Base-by-base conservation (phyloP, 208 protist genomes). In the Vickermania ingenoplastis region DNA sequence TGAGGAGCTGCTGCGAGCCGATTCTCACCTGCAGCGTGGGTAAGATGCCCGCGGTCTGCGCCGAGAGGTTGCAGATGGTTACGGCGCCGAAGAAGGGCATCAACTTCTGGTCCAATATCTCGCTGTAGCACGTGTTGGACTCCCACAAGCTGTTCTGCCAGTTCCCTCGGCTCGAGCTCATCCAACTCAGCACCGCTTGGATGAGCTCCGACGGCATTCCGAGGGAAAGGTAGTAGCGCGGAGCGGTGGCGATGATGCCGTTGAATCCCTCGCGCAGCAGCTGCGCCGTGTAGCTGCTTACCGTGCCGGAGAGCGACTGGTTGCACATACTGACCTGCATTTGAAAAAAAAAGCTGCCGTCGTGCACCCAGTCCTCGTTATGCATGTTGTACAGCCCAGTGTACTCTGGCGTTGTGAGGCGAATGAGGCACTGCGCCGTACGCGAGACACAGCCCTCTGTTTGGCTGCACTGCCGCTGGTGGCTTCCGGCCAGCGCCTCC, bases 141-240 rank as follows among this genome's bases (percentile, higher is more conserved):
- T n/a, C 36, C 36, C 36, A 45, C 36, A 45, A 45, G 17, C 36
- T 45, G 11, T 45, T 17, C 17, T n/a, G 7, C 36, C 36, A 45
- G 36, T 45, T 45, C 7, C 36, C 36, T 17, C 36, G 36, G 36
- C 36, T 45, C 11, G 36, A 7, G 36, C 36, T 45, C 36, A 45
- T 59, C 79, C 82, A 89, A 29, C 71, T 59, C 11, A 56, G 53
- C 3, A 89, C 56, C 23, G 41, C 25, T 13, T 61, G 54, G 25
- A 91, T 86, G 4, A 87, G 57, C 64, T 87, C 77, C n/a, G 41
- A 53, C 0, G 83, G 83, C 17, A 91, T 57, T 0, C 69, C 23
- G n/a, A 90, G 11, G 7, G 31, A 21, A 0, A 69, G 59, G 1
- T 71, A 69, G n/a, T 71, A 60, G 23, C 60, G 57, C 4, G 57